Base-by-base conservation (phyloP, 345 rosid species). In the Brassica carinata region DNA sequence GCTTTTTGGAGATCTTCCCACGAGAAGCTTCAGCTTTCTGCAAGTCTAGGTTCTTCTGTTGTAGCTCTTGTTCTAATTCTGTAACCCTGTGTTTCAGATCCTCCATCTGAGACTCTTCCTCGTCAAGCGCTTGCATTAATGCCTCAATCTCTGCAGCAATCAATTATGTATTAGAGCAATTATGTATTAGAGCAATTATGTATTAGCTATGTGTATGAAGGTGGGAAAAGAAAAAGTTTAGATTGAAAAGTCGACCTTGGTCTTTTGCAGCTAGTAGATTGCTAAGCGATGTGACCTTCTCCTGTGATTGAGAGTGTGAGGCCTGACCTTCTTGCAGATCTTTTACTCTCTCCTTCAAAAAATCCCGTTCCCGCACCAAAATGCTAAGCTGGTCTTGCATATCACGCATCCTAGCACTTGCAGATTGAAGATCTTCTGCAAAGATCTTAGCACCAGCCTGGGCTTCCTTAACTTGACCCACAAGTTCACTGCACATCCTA, bases 111-210 rank as follows among this genome's bases (percentile, higher is more conserved):
- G 86, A 82, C 89, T 93, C 99, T 86, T 93, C 97, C 86, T 89
- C 99, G 57, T 95, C 99, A 76, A 95, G 94, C 48, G 99, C 99
- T 90, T 96, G 99, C 90, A 88, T 93, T 64, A 95, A 88, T 43
- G 90, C 89, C 80, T 91, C 99, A 59, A 93, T 90, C 86, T 96
- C 99, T 96, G 89, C 38, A 74, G 33, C 17, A 65, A 43, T 4
- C 26, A 71, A 23, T 33, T 30, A 63, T 9, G 61, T 23, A 71
- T 81, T 15, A 76, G 74, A 30, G 36, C 33, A 30, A 30, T 30
- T 30, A 30, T 30, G 33, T 30, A 30, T 30, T 30, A 30, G 33
- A n/a, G n/a, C n/a, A n/a, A n/a, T n/a, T n/a, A n/a, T n/a, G n/a
- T 72, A 71, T 81, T 15, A 76, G 74, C 57, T 67, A 30, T 66